A percentile compares a stretch with the other conserved stretches of the same genome.
Evolutionary conservation across 2,329 filamentous ascomycete species (phyloP).

Genomic region (Sporothrix humicola): DNA sequence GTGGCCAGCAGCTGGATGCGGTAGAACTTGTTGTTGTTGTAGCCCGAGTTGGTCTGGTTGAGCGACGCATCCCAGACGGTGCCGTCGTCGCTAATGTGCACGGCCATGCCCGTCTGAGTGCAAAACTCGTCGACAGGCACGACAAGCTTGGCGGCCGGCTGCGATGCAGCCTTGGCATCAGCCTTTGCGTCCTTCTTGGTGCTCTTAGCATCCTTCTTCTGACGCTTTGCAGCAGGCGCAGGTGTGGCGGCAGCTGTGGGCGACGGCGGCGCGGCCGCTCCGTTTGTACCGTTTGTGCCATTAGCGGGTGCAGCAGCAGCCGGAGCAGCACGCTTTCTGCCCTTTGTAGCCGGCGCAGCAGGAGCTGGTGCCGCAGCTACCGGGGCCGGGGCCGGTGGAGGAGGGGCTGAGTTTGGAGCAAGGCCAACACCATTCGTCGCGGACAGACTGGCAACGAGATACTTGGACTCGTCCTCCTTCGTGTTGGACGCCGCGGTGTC

Average conservation of each 20-base stretch:
- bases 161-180: slow-evolving; percentile 28
- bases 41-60: slow-evolving; percentile 74
- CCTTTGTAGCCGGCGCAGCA: neutral
- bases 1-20: slow-evolving; percentile 67
- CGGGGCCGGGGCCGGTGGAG: neutral
- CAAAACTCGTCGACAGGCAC: slow-evolving; percentile 60
- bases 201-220: neutral
- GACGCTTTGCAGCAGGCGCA: slow-evolving; percentile 14
- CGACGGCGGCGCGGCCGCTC: neutral
- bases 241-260: slow-evolving; percentile 31
- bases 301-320: neutral
- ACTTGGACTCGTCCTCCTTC: slow-evolving; percentile 46
- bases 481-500: slow-evolving; percentile 56
- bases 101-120: slow-evolving; percentile 50
- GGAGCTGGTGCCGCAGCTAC: neutral
- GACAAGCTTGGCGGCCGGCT: slow-evolving; percentile 42
- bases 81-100: slow-evolving; percentile 69
- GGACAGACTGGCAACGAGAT: slow-evolving; percentile 24
- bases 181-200: neutral
- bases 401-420: neutral
- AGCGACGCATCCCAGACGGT: slow-evolving; percentile 79
- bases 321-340: slow-evolving; percentile 22
- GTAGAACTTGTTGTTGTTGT: slow-evolving; percentile 87
- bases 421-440: slow-evolving; percentile 24
- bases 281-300: neutral